Evolutionary conservation across 495 filamentous ascomycete species (phyloP), one percentile per base, ranked within the genome.

Genomic region (Friedmanniomyces simplex): DNA sequence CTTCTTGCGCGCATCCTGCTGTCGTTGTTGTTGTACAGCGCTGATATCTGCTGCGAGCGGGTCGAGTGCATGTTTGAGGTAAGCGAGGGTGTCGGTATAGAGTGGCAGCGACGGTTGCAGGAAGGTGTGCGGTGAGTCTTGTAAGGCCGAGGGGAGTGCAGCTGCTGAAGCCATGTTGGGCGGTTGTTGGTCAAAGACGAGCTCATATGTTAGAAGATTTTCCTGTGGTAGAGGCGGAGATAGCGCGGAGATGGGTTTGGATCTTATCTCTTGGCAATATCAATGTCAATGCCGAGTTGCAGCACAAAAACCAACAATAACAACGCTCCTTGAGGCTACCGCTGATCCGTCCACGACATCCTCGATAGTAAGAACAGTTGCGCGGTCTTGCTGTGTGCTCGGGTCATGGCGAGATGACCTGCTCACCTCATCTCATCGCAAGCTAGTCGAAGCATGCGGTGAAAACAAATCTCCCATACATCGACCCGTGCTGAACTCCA

Each of bases 61-160:
- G 66, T 96, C 89, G 16, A 96, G 71, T 37, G 80, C 86, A 34
- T 77, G 73, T 70, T 95, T 95, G 12, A 85, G 84, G 43, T 88
- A 77, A 25, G 79, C 76, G 16, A 89, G 71, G 14, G 86, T 80
- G 1, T 82, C 78, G 25, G 75, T 70, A 24, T 85, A 80, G n/a
- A 93, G 71, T 16, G 78, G 66, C 24, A 74, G 61, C 7, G 82
- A 69, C 3, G 90, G 88, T 48, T 82, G 82, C 32, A 95, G 74
- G 65, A 95, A 94, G 45, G 67, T 65, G 64, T 88, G 72, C 7
- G 72, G 65, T 16, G 69, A 61, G 28, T 68, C 70, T 45, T 76
- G 71, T 50, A 83, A 75, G 55, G 76, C 32, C n/a, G 20, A 14
- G 2, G 25, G 14, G 21, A 55, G 37, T n/a, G 49, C 20, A 10